A percentile compares a stretch with the other conserved stretches of the same genome.
These are phyloP conservation scores for Zymoseptoria ardabiliae DNA, from an alignment of 2,329 filamentous ascomycete species.

Conservation along the genomic window DNA sequence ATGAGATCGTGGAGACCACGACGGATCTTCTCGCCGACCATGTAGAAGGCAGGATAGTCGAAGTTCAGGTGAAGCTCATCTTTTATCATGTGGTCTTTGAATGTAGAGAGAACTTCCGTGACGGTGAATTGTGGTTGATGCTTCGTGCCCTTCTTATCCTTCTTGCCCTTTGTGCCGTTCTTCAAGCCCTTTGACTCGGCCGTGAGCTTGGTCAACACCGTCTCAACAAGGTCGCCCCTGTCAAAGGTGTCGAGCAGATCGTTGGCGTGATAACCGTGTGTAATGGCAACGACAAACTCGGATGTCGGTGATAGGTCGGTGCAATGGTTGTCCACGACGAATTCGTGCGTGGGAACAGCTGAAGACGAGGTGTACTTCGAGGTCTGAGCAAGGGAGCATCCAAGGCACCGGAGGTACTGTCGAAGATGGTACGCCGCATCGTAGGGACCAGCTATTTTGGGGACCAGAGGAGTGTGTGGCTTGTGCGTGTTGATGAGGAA, in stretches of 20 bases:
- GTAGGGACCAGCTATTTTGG: not conserved
- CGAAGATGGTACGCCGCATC: not conserved
- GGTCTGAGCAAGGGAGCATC: not conserved
- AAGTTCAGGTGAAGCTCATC: constrained; percentile 12
- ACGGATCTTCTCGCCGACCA: not conserved
- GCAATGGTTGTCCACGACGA: not conserved
- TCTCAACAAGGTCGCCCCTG: constrained; percentile 4
- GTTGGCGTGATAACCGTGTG: not conserved
- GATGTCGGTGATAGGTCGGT: not conserved
- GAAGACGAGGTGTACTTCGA: not conserved
- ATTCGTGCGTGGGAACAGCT: constrained; percentile 4
- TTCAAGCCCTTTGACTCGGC: constrained; percentile 1
- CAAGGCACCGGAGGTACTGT: not conserved
- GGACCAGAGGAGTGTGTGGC: not conserved
- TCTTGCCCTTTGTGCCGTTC: not conserved
- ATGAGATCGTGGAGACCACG: not conserved
- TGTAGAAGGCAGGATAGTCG: constrained; percentile 10
- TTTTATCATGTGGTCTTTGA: constrained; percentile 4
- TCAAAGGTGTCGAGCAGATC: constrained; percentile 3
- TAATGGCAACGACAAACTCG: not conserved
- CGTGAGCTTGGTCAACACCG: not conserved
- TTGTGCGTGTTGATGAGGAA: not conserved
- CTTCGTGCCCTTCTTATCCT: not conserved
- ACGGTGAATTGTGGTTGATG: constrained; percentile 4
- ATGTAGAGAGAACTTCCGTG: constrained; percentile 5